phyloP scores from a whole-genome alignment of 345 rosid genomes.

The Pugionium cornutum region DNA sequence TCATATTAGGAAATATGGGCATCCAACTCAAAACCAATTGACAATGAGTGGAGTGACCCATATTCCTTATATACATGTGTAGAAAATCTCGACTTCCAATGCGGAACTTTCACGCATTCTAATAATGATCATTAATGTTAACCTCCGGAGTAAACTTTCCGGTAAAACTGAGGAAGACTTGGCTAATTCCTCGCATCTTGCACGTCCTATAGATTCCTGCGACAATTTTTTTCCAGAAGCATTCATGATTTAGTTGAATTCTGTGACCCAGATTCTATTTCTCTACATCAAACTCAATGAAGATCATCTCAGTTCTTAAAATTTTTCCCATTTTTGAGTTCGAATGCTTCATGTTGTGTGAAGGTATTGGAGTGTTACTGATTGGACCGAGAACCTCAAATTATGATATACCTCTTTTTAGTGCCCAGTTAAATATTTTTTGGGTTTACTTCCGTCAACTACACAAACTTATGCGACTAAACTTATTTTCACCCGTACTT shows the following conservation, averaged over 20 bases:
- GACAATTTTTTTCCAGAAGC: conserved; percentile 15
- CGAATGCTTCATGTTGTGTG: background rate
- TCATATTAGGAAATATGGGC: too few species aligned
- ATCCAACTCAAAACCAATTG: too few species aligned
- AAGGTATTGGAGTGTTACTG: background rate
- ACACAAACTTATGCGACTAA: too few species aligned
- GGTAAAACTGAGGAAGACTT: conserved; percentile 57
- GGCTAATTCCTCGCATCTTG: conserved; percentile 46
- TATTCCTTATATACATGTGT: too few species aligned
- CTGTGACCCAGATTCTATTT: background rate
- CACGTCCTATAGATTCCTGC: conserved; percentile 43
- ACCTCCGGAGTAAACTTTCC: conserved; percentile 73
- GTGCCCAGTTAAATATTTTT: conserved; percentile 1
- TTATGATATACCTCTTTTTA: background rate
- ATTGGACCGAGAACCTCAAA: conserved; percentile 6
- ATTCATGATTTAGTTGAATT: conserved; percentile 9
- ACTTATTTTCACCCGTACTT: too few species aligned
- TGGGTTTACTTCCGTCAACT: too few species aligned
- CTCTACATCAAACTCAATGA: background rate
- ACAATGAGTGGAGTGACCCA: too few species aligned
- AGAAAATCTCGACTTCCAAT: too few species aligned
- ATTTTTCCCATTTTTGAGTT: background rate
- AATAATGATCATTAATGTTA: too few species aligned
- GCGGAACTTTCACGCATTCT: too few species aligned
- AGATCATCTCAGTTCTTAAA: background rate